phyloP scores from a whole-genome alignment of 208 protist genomes.

The Strigomonas culicis region DNA sequence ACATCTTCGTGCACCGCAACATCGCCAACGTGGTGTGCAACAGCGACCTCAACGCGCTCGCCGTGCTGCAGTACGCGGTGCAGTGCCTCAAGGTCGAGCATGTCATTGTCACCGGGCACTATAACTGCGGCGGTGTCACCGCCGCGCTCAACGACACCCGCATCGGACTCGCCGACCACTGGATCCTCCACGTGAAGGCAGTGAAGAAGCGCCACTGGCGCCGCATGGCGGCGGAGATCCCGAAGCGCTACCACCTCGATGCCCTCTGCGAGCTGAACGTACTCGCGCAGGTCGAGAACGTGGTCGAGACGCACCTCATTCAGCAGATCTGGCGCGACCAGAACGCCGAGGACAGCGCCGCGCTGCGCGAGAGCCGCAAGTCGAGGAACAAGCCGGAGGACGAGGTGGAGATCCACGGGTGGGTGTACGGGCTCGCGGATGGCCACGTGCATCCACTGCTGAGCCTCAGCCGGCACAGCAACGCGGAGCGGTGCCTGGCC shows the following conservation, averaged over 20 bases:
- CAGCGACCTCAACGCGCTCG: slow-evolving; percentile 89
- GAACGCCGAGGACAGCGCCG: too few relatives aligned
- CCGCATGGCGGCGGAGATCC: slow-evolving; percentile 47
- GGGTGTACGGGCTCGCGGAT: slow-evolving; percentile 69
- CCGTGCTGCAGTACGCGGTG: slow-evolving; percentile 92
- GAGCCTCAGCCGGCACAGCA: slow-evolving; percentile 48
- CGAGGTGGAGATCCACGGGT: slow-evolving; percentile 75
- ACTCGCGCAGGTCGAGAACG: slow-evolving; percentile 54
- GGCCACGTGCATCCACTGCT: slow-evolving; percentile 59
- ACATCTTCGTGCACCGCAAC: slow-evolving; percentile 95
- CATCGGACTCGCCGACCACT: slow-evolving; percentile 73
- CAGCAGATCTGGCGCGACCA: too few relatives aligned
- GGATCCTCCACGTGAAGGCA: slow-evolving; percentile 72
- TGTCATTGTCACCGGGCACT: slow-evolving; percentile 95
- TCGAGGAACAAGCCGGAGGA: slow-evolving; percentile 22
- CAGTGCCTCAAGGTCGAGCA: slow-evolving; percentile 92
- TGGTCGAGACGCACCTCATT: slow-evolving; percentile 10
- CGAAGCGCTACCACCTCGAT: slow-evolving; percentile 41
- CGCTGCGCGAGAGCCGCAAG: neutral
- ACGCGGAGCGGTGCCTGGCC: slow-evolving; percentile 32
- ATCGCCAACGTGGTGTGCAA: slow-evolving; percentile 92
- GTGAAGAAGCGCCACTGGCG: slow-evolving; percentile 71
- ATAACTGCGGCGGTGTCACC: slow-evolving; percentile 92
- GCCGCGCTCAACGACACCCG: slow-evolving; percentile 50
- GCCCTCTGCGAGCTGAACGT: slow-evolving; percentile 76